Conservation (phyloP, 768 basidiomycete genomes). For the Boletus insuetus region DNA sequence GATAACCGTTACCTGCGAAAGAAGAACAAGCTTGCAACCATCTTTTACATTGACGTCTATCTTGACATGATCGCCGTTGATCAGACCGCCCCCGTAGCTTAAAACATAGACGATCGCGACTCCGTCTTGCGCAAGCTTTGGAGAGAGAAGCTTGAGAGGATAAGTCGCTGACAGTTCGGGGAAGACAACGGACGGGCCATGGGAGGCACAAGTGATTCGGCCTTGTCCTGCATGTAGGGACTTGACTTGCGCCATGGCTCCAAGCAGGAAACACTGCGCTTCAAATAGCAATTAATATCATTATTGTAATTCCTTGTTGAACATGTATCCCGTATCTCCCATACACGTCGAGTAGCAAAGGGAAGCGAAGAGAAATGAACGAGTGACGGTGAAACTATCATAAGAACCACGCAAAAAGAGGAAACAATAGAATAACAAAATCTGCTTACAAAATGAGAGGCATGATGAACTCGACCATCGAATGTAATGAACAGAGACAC, state of each 20-base stretch:
- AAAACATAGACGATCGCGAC: constrained; percentile 76
- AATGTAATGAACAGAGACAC: constrained; percentile 18
- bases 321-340: constrained; percentile 35
- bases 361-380: constrained; percentile 13
- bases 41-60: constrained; percentile 59
- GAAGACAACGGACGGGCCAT: constrained; percentile 60
- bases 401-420: constrained; percentile 28
- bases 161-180: constrained; percentile 77
- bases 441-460: constrained; percentile 28
- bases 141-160: constrained; percentile 86
- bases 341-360: constrained; percentile 36
- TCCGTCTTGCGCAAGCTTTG: constrained; percentile 45
- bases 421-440: constrained; percentile 28
- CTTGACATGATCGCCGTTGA: constrained; percentile 76
- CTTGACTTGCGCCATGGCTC: not conserved
- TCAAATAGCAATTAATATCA: constrained; percentile 15
- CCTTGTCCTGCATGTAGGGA: constrained; percentile 46
- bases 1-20: constrained; percentile 70
- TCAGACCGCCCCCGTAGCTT: constrained; percentile 89
- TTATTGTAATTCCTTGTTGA: constrained; percentile 25
- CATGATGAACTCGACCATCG: constrained; percentile 18
- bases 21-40: constrained; percentile 60
- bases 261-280: not conserved
- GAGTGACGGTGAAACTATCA: constrained; percentile 25
- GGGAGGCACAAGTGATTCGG: constrained; percentile 49